Conservation (phyloP, 768 basidiomycete species). For the Leccinellum luteum region DNA sequence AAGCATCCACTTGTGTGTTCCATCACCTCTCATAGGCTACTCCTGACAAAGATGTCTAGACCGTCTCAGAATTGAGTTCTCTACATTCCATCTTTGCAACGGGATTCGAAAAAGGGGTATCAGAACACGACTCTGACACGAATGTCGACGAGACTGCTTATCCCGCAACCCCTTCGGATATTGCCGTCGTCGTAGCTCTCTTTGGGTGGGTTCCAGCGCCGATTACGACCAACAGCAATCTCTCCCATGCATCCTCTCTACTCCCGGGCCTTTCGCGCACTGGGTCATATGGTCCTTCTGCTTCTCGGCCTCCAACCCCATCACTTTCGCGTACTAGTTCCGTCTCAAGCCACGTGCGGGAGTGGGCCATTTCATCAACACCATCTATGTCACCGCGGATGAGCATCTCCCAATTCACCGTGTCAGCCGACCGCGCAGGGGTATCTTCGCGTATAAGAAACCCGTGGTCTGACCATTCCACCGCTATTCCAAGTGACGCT, state of each 20-base stretch:
- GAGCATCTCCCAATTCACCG: conserved; percentile 18
- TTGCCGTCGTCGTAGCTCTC: conserved; percentile 41
- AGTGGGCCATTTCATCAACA: conserved; percentile 18
- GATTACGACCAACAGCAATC: conserved; percentile 16
- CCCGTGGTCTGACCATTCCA: neutral
- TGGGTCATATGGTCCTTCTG: conserved; percentile 28
- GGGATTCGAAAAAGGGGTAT: conserved; percentile 27
- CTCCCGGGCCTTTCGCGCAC: conserved; percentile 27
- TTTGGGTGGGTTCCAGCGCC: conserved; percentile 49
- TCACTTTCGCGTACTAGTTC: conserved; percentile 33
- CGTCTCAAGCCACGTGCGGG: conserved; percentile 22
- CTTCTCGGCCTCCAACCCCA: conserved; percentile 31
- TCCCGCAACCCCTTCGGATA: conserved; percentile 33
- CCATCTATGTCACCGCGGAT: conserved; percentile 21
- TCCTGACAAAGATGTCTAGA: conserved; percentile 39
- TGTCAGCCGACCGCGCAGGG: conserved; percentile 14
- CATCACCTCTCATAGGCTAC: neutral
- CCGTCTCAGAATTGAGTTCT: conserved; percentile 52
- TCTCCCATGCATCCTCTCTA: conserved; percentile 11
- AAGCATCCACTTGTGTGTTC: conserved; percentile 71
- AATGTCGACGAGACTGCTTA: conserved; percentile 10
- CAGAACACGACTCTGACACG: conserved; percentile 22
- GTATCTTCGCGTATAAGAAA: conserved; percentile 8
- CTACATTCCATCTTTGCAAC: conserved; percentile 45
- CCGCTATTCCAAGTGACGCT: conserved; percentile 36